Base-by-base conservation (phyloP, 1,284 basidiomycete genomes). In the Ustilago sp. region DNA sequence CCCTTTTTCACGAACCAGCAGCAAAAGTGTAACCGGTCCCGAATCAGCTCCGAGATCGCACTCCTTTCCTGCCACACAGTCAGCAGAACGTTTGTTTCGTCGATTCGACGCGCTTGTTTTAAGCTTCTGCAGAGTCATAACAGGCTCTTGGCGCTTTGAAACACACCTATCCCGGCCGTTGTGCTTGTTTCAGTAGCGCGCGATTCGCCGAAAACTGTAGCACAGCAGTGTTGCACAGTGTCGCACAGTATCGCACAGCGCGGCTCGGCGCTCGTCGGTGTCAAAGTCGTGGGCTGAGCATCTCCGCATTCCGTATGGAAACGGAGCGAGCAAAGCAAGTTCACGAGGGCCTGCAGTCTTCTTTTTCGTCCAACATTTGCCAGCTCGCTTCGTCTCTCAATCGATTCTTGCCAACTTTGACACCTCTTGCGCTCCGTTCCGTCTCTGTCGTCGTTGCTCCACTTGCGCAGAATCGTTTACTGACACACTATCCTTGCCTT, bases 51-150 rank as follows among this genome's bases (percentile, higher is more conserved):
- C 62, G 55, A 58, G 38, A 41, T 59, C n/a, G 41, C 35, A 32
- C 23, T 31, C n/a, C n/a, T 32, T 4, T 31, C 35, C 32, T 36
- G n/a, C 35, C 32, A 23, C 31, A 43, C 23, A 3, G n/a, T 1
- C 28, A 62, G 60, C 41, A 12, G n/a, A 11, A 15, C 35, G 51
- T 51, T 34, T 59, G n/a, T 51, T 15, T 55, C 52, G 52, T 43
- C 31, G 58, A 41, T 54, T 36, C 35, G 57, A 67, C 19, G 58
- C 34, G 11, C 51, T 35, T 36, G 32, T 7, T 53, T 11, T 53
- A 35, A 47, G 32, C 19, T 53, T 36, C 13, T 32, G n/a, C 63
- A 17, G 48, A 36, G 43, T 59, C 41, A 32, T 48, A 45, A 8
- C 12, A 12, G 34, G 13, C 51, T 35, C 51, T 53, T 53, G 51